phyloP scores from a whole-genome alignment of 192 early-diverging fungal species.

The Backusella tarrabulga region DNA sequence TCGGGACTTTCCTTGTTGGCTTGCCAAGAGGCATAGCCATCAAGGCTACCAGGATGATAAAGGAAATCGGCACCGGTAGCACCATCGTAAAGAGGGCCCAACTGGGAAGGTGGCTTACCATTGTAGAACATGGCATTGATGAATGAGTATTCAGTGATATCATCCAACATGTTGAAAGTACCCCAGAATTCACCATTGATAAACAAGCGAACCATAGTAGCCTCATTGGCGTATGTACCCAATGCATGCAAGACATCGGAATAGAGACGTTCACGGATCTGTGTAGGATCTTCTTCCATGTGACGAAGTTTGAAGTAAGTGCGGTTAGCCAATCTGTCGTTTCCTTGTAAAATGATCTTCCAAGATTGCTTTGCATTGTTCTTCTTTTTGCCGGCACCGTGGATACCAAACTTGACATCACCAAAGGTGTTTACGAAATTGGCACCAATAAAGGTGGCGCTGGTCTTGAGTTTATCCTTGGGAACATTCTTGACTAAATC shows the following conservation, averaged over 20 bases:
- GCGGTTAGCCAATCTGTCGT: conserved; percentile 30
- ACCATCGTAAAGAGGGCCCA: conserved; percentile 46
- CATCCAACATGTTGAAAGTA: conserved; percentile 50
- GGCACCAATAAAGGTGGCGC: conserved; percentile 37
- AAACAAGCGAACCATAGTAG: conserved; percentile 45
- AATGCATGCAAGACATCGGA: conserved; percentile 43
- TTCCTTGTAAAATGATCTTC: conserved; percentile 28
- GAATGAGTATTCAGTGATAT: conserved; percentile 43
- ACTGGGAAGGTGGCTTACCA: conserved; percentile 27
- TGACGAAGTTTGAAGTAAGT: conserved; percentile 48
- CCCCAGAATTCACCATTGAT: conserved; percentile 44
- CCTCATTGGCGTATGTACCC: conserved; percentile 43
- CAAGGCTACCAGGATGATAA: conserved; percentile 23
- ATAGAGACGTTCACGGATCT: conserved; percentile 52
- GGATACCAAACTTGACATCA: conserved; percentile 40
- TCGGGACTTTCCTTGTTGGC: conserved; percentile 32
- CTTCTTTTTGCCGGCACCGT: conserved; percentile 49
- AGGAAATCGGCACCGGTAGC: conserved; percentile 41
- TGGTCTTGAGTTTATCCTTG: conserved; percentile 10
- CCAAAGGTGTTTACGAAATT: conserved; percentile 35
- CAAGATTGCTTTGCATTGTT: conserved; percentile 54
- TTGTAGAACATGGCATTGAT: conserved; percentile 40
- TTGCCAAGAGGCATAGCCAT: conserved; percentile 35
- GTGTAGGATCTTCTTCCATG: conserved; percentile 51
- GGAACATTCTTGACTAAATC: conserved; percentile 27